Conservation (phyloP, 257 asterid species). For the Thymus quinquecostatus region DNA sequence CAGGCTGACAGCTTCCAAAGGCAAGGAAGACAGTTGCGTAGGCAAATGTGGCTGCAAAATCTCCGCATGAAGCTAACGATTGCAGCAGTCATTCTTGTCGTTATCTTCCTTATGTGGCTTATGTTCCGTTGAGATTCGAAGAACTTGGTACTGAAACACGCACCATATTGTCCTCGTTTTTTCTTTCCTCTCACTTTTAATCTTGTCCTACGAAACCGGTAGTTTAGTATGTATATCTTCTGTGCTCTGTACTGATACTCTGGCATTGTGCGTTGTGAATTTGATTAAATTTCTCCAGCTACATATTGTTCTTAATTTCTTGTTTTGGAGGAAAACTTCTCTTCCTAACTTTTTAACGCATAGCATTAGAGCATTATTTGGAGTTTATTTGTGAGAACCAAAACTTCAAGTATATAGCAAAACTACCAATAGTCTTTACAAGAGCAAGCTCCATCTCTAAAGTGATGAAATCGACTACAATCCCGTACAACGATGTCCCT, state of each 20-base stretch:
- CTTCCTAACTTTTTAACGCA: too few relatives aligned
- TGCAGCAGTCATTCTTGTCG: slow-evolving; percentile 57
- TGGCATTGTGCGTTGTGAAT: background rate
- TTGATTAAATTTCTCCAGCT: too few relatives aligned
- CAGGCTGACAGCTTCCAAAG: slow-evolving; percentile 99
- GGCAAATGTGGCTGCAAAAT: slow-evolving; percentile 96
- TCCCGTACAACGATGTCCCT: slow-evolving; percentile 82
- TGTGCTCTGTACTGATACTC: slow-evolving; percentile 14
- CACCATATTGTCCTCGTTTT: slow-evolving; percentile 10
- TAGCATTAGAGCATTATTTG: too few relatives aligned
- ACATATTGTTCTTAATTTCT: too few relatives aligned
- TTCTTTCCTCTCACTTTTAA: background rate
- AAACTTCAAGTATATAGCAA: background rate
- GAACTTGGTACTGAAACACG: slow-evolving; percentile 30
- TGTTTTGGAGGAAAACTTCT: too few relatives aligned
- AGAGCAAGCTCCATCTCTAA: slow-evolving; percentile 69
- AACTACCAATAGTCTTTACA: slow-evolving; percentile 86
- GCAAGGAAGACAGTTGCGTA: slow-evolving; percentile 91
- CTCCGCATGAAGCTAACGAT: slow-evolving; percentile 81
- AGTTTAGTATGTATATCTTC: slow-evolving; percentile 33
- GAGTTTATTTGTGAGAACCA: too few relatives aligned
- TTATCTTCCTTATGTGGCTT: slow-evolving; percentile 68
- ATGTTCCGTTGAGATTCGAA: slow-evolving; percentile 56
- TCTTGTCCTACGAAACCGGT: slow-evolving; percentile 33
- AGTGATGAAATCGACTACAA: slow-evolving; percentile 87